Percentiles rank a stretch among this genome's conserved stretches.
phyloP scores from a whole-genome alignment of 352 stramenopile genomes.

The Pythium chondricola region DNA sequence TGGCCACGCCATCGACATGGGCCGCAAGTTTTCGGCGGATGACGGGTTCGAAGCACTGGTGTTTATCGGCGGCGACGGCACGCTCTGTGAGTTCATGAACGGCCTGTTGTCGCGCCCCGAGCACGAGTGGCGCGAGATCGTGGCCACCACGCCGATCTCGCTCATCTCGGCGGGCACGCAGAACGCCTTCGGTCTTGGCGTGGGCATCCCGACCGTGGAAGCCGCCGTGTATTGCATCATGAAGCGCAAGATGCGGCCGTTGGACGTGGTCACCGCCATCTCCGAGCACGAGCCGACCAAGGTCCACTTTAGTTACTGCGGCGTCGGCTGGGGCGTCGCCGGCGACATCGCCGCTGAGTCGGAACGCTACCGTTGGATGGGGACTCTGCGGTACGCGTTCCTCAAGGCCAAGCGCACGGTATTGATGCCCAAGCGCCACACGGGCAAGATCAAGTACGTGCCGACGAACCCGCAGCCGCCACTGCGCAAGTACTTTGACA shows the following conservation, averaged over 20 bases:
- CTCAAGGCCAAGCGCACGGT: constrained; percentile 70
- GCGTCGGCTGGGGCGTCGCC: constrained; percentile 68
- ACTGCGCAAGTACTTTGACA: constrained; percentile 68
- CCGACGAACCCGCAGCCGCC: constrained; percentile 52
- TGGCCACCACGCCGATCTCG: constrained; percentile 70
- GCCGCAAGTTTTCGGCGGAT: constrained; percentile 56
- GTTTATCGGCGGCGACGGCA: constrained; percentile 75
- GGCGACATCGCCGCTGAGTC: constrained; percentile 74
- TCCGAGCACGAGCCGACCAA: constrained; percentile 46
- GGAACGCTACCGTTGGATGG: constrained; percentile 76
- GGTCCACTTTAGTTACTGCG: constrained; percentile 81
- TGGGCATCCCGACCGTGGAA: constrained; percentile 61
- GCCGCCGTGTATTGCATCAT: constrained; percentile 76
- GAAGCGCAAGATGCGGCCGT: constrained; percentile 75
- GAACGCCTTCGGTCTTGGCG: constrained; percentile 72
- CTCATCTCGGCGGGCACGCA: constrained; percentile 78
- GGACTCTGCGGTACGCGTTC: constrained; percentile 65
- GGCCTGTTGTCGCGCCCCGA: constrained; percentile 60
- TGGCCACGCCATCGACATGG: constrained; percentile 74
- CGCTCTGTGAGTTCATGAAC: constrained; percentile 82
- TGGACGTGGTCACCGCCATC: constrained; percentile 69
- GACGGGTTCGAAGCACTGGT: constrained; percentile 76
- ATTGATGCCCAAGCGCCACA: constrained; percentile 55
- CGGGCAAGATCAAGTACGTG: constrained; percentile 60
- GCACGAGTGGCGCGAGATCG: constrained; percentile 77